Evolutionary conservation across 441 rosid genomes (phyloP).

Genomic region (Euphorbia corollata): DNA sequence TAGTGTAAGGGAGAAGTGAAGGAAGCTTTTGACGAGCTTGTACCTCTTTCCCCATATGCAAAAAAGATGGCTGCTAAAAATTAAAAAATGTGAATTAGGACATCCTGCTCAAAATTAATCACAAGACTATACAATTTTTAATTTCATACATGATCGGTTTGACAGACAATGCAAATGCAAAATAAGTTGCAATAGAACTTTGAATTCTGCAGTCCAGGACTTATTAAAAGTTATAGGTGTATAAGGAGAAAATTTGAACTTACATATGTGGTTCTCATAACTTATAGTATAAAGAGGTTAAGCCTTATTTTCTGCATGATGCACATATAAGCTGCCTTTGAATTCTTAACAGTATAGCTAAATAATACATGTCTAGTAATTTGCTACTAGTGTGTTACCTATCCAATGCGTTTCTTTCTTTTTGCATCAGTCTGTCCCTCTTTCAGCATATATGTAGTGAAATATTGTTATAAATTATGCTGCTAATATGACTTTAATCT

Average conservation of each 20-base stretch:
- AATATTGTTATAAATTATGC: slow-evolving; percentile 16
- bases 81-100: neutral
- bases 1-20: slow-evolving; percentile 4
- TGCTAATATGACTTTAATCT: slow-evolving; percentile 30
- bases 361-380: neutral
- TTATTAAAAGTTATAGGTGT: neutral
- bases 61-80: neutral
- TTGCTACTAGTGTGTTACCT: neutral
- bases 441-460: slow-evolving; percentile 7
- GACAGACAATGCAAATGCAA: neutral
- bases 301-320: neutral
- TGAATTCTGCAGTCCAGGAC: neutral
- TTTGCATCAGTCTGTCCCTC: neutral
- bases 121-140: neutral
- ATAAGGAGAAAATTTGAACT: neutral
- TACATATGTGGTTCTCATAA: neutral
- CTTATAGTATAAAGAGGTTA: neutral
- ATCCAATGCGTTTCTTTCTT: neutral
- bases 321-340: neutral
- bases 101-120: neutral
- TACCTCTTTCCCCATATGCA: neutral
- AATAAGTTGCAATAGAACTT: neutral
- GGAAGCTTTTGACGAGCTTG: neutral
- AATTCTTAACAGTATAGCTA: neutral
- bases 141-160: neutral